phyloP scores from a whole-genome alignment of 2,329 filamentous ascomycete species.

The Pseudopyrenochaeta lycopersici region DNA sequence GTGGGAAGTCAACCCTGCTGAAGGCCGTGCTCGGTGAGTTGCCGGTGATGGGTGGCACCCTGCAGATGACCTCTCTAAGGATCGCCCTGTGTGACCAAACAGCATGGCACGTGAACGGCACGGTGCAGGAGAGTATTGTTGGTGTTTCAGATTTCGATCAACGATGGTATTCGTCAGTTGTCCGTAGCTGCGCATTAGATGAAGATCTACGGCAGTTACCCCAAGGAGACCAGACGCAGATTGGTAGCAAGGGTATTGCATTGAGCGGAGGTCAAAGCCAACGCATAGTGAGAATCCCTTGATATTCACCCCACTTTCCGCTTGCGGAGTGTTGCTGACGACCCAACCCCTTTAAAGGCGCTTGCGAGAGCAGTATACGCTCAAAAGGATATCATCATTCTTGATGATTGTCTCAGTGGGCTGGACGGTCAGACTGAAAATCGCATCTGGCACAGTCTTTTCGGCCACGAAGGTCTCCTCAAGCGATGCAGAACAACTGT shows the following conservation, averaged over 20 bases:
- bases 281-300: conserved; percentile 51
- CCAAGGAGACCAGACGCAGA: conserved; percentile 53
- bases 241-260: conserved; percentile 61
- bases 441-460: conserved; percentile 57
- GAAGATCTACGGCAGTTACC: conserved; percentile 45
- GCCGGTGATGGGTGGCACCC: conserved; percentile 40
- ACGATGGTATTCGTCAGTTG: conserved; percentile 48
- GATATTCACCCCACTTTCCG: conserved; percentile 21
- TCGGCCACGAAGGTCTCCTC: conserved; percentile 58
- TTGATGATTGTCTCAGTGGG: conserved; percentile 63
- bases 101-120: conserved; percentile 49
- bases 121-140: conserved; percentile 50
- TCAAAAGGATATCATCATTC: conserved; percentile 56
- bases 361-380: conserved; percentile 64
- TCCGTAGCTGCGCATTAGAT: conserved; percentile 45
- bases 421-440: conserved; percentile 61
- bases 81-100: conserved; percentile 51
- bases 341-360: conserved; percentile 36
- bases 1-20: conserved; percentile 61
- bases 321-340: conserved; percentile 15
- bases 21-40: conserved; percentile 46
- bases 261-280: conserved; percentile 64
- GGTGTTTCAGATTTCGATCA: conserved; percentile 47
- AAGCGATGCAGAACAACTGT: conserved; percentile 48
- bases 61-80: conserved; percentile 40